Base-by-base conservation (phyloP, 306 rosid species). In the Corylus avellana region DNA sequence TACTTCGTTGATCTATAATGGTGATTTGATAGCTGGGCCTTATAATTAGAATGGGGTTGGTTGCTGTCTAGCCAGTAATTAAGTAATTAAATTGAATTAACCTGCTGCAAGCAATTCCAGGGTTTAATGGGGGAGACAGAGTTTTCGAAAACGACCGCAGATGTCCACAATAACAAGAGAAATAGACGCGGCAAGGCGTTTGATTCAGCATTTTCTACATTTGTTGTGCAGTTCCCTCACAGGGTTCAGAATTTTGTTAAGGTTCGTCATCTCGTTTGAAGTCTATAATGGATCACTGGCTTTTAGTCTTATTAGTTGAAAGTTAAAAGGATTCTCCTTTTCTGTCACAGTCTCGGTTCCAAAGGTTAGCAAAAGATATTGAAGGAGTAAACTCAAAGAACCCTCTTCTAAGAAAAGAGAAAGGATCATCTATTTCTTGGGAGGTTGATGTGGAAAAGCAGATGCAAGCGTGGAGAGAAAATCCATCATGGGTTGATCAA, bases 401-500 rank as follows among this genome's bases (percentile, higher is more conserved):
- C 77, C 85, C 84, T 70, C 81, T 72, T 18, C 73, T 83, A 20
- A 84, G 75, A 79, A 76, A 73, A 46, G 83, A 59, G 74, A 80
- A 83, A 25, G 73, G 59, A 47, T 57, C 85, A 69, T 69, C 80
- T 68, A 51, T 78, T 74, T 81, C 80, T 74, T 90, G 89, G 81
- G 92, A 90, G 82, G 88, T 75, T 88, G 98, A 93, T 62, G 72
- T 91, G 59, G 83, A 88, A 80, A 93, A 90, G 86, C 99, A 95
- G 85, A 29, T 95, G 84, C 92, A 81, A 78, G 93, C 92, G 20
- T 95, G 98, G 99, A 87, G 86, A 86, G 93, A 89, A 81, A 93
- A 93, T 76, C 96, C 96, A 77, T 88, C 90, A 47, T 95, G 99
- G 99, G 87, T 32, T 66, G 98, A 93, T 84, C 88, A 84, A 80